Percentiles rank a stretch among this genome's conserved stretches.
These are phyloP conservation scores for Saprolegnia diclina DNA, from an alignment of 352 stramenopile genomes.

Conservation along the genomic window DNA sequence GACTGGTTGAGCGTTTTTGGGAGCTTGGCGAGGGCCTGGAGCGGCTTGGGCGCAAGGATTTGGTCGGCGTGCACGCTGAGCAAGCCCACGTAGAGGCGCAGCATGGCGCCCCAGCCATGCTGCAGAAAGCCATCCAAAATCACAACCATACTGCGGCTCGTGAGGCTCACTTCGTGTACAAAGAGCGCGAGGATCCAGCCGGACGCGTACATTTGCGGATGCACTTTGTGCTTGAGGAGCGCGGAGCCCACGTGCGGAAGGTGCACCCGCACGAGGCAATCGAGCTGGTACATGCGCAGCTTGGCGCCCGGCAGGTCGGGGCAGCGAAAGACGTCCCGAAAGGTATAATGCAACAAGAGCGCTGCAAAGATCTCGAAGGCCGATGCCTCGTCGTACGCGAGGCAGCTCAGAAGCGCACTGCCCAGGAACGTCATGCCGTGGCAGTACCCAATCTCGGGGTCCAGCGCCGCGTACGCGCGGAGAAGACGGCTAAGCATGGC, in stretches of 20 bases:
- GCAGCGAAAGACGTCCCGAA: slow-evolving; percentile 15
- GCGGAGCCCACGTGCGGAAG: slow-evolving; percentile 6
- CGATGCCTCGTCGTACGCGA: slow-evolving; percentile 17
- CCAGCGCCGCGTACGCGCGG: slow-evolving; percentile 8
- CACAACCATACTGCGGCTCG: neutral
- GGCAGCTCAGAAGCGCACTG: slow-evolving; percentile 5
- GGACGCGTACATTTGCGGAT: slow-evolving; percentile 24
- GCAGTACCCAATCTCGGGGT: slow-evolving; percentile 25
- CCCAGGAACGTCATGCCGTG: slow-evolving; percentile 29
- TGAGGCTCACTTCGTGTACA: slow-evolving; percentile 6
- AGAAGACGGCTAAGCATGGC: slow-evolving; percentile 13
- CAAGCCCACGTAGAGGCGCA: slow-evolving; percentile 23
- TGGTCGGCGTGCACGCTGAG: slow-evolving; percentile 21
- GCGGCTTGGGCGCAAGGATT: neutral
- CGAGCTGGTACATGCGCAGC: slow-evolving; percentile 20
- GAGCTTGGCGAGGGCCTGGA: slow-evolving; percentile 18
- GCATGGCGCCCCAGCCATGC: slow-evolving; percentile 15
- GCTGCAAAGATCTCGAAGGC: slow-evolving; percentile 23
- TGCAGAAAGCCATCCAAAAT: slow-evolving; percentile 18
- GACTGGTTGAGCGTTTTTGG: slow-evolving; percentile 13
- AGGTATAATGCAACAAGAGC: neutral
- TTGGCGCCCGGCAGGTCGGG: slow-evolving; percentile 18
- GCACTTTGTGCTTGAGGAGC: slow-evolving; percentile 17
- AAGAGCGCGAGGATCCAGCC: slow-evolving; percentile 25
- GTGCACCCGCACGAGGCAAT: slow-evolving; percentile 19